Percentiles rank a stretch among this genome's conserved stretches.
These are phyloP conservation scores for Erigeron philadelphicus DNA, from an alignment of 140 eudicot species.

Conservation along the genomic window DNA sequence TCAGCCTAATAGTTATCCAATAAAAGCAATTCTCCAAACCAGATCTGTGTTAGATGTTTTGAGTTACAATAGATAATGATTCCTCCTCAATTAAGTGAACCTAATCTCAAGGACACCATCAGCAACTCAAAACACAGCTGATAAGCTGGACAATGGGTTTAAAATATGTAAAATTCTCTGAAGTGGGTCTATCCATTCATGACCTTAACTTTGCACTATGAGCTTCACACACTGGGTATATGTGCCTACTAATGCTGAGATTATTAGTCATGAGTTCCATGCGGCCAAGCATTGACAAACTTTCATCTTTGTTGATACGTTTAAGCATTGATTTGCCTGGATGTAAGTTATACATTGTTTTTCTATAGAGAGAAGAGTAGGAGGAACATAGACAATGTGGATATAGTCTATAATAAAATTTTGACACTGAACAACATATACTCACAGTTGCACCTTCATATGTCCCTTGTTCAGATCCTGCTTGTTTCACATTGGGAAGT, in stretches of 20 bases:
- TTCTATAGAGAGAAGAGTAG: background rate
- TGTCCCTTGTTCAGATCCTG: slow-evolving; percentile 98
- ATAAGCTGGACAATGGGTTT: background rate
- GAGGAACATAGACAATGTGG: slow-evolving; percentile 4
- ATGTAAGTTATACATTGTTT: background rate
- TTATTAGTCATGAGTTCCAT: background rate
- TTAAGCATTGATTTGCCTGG: background rate
- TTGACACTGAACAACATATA: slow-evolving; percentile 15
- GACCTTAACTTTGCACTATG: background rate
- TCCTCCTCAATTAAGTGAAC: background rate
- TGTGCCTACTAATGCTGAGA: background rate
- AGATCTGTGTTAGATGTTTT: background rate
- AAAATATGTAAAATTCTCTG: background rate
- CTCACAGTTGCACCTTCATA: slow-evolving; percentile 99
- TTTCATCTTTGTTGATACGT: background rate
- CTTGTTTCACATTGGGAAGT: slow-evolving; percentile 81
- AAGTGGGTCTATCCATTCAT: background rate
- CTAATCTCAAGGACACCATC: background rate
- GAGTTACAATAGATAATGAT: background rate
- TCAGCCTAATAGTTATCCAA: background rate
- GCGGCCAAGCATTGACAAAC: background rate
- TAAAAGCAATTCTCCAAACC: background rate
- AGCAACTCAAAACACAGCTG: background rate
- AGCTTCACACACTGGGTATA: background rate
- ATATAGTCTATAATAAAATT: slow-evolving; percentile 17